phyloP scores from a whole-genome alignment of 2,329 filamentous ascomycete genomes.

The Scorias spongiosa region DNA sequence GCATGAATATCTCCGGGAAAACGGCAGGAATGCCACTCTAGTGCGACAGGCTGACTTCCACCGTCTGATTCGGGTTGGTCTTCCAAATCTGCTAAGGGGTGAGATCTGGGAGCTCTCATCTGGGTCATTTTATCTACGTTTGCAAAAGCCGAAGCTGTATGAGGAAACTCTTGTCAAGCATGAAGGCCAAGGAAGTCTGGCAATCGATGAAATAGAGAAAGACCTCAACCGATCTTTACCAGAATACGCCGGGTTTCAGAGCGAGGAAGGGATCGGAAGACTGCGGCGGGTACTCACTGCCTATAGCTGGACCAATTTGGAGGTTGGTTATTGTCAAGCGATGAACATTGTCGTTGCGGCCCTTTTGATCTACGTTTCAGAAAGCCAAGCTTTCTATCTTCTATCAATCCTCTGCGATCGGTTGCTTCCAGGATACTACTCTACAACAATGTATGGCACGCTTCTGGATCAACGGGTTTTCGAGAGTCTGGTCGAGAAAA shows the following conservation, averaged over 20 bases:
- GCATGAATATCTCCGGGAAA: conserved; percentile 87
- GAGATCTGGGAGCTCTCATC: conserved; percentile 95
- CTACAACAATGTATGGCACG: conserved; percentile 97
- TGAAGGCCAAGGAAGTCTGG: conserved; percentile 73
- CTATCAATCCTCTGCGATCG: conserved; percentile 85
- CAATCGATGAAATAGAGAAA: conserved; percentile 98
- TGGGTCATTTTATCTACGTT: conserved; percentile 72
- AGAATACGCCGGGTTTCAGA: conserved; percentile 95
- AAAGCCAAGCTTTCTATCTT: conserved; percentile 87
- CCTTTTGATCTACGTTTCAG: conserved; percentile 88
- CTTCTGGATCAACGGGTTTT: conserved; percentile 94
- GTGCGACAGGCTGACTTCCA: conserved; percentile 95
- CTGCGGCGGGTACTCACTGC: conserved; percentile 83
- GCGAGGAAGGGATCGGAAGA: conserved; percentile 81
- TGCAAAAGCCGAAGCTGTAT: conserved; percentile 75
- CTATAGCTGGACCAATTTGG: conserved; percentile 92
- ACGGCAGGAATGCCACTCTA: conserved; percentile 80
- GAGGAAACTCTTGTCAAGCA: conserved; percentile 71
- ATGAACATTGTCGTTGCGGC: conserved; percentile 99
- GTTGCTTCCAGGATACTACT: conserved; percentile 91
- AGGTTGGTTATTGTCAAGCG: conserved; percentile 95
- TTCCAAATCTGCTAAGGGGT: conserved; percentile 82
- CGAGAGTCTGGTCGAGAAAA: conserved; percentile 94
- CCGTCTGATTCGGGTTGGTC: conserved; percentile 86
- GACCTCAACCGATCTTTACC: conserved; percentile 91